Evolutionary conservation across 2,329 filamentous ascomycete species (phyloP).

Genomic region (Geoglossum cookeanum): DNA sequence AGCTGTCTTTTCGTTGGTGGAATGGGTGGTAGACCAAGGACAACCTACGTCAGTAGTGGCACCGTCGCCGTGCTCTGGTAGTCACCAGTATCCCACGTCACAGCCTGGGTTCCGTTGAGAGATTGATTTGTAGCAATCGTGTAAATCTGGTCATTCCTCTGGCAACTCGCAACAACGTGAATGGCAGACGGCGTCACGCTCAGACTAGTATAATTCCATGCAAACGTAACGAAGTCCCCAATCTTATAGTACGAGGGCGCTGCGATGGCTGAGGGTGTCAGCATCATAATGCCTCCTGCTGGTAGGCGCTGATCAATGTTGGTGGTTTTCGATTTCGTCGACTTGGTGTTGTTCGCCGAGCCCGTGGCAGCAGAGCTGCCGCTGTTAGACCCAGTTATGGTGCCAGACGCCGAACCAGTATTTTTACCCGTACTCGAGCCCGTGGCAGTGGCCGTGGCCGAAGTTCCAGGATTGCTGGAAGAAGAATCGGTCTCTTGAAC

Average conservation of each 20-base stretch:
- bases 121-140: conserved; percentile 41
- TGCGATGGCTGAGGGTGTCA: conserved; percentile 33
- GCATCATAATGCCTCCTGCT: conserved; percentile 41
- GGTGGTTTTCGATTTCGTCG: conserved; percentile 11
- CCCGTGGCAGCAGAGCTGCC: neutral
- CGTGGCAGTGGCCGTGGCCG: conserved; percentile 3
- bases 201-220: conserved; percentile 50
- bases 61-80: conserved; percentile 30
- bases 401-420: neutral
- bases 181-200: conserved; percentile 36
- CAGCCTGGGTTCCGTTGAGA: conserved; percentile 29
- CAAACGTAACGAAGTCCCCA: conserved; percentile 41
- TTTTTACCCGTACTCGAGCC: conserved; percentile 2
- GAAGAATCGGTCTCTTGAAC: conserved; percentile 5
- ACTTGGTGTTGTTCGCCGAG: neutral
- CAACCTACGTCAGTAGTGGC: conserved; percentile 27
- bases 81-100: conserved; percentile 41
- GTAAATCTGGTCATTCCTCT: conserved; percentile 37
- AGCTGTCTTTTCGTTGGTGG: neutral
- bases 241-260: conserved; percentile 43
- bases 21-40: neutral
- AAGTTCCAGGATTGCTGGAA: conserved; percentile 12
- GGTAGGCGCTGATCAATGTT: conserved; percentile 33
- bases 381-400: neutral
- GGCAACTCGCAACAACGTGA: conserved; percentile 43